Evolutionary conservation across 176 grass and related monocot genomes (phyloP).

Genomic region (Puya raimondii): DNA sequence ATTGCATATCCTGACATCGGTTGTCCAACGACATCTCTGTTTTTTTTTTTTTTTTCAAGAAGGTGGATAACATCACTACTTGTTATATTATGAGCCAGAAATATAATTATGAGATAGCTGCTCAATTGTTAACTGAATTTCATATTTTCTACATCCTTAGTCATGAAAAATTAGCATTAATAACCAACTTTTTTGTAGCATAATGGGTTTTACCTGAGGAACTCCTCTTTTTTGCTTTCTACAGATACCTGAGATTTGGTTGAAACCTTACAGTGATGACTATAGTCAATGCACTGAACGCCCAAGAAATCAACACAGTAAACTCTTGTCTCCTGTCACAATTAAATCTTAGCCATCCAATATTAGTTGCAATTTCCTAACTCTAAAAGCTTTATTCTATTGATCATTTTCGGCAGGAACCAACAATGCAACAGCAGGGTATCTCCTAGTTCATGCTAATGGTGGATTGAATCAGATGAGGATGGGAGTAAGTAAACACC

Average conservation of each 20-base stretch:
- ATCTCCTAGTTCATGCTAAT: conserved; percentile 59
- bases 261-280: conserved; percentile 26
- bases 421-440: conserved; percentile 34
- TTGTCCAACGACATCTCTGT: too few relatives aligned
- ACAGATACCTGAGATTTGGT: conserved; percentile 51
- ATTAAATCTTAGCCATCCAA: conserved; percentile 3
- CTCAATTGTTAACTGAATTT: too few relatives aligned
- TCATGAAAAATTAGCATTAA: too few relatives aligned
- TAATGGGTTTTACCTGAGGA: not conserved
- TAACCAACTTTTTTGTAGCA: conserved; percentile 1
- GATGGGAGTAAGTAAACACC: conserved; percentile 48
- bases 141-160: too few relatives aligned
- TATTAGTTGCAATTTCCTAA: not conserved
- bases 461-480: conserved; percentile 85
- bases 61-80: too few relatives aligned
- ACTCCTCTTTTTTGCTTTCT: not conserved
- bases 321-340: not conserved
- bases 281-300: conserved; percentile 48
- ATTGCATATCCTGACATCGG: too few relatives aligned
- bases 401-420: conserved; percentile 24
- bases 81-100: too few relatives aligned
- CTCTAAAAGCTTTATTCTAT: not conserved
- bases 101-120: too few relatives aligned
- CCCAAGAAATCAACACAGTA: conserved; percentile 37
- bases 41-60: too few relatives aligned